Evolutionary conservation across 345 rosid species (phyloP).

Genomic region (Sonneratia alba): DNA sequence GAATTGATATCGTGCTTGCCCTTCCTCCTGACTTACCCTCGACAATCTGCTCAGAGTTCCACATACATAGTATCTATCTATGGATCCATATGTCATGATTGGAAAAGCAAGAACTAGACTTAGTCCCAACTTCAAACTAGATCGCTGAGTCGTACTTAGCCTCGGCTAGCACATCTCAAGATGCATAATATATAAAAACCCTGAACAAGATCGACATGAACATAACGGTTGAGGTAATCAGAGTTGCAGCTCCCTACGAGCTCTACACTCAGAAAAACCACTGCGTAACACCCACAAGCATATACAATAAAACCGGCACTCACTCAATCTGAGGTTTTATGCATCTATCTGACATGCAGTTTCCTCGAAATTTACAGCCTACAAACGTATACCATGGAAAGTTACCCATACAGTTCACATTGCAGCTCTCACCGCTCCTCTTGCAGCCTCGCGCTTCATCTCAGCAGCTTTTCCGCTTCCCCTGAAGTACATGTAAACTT

Average conservation of each 20-base stretch:
- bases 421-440: slow-evolving; percentile 39
- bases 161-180: too few species aligned
- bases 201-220: not conserved
- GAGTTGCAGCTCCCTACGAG: not conserved
- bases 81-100: too few species aligned
- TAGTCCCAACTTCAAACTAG: too few species aligned
- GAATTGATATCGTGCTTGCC: too few species aligned
- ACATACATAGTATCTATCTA: too few species aligned
- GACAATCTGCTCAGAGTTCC: too few species aligned
- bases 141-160: too few species aligned
- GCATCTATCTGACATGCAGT: not conserved
- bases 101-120: too few species aligned
- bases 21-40: too few species aligned
- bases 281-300: not conserved
- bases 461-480: slow-evolving; percentile 68
- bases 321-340: not conserved
- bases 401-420: not conserved
- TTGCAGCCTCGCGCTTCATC: slow-evolving; percentile 44
- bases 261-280: not conserved
- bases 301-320: not conserved
- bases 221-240: not conserved
- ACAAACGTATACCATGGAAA: not conserved
- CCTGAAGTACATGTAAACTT: slow-evolving; percentile 75
- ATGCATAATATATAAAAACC: not conserved
- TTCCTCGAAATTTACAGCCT: not conserved